Conservation (phyloP, 2,329 filamentous ascomycete genomes). For the Fusarium bactridioides region DNA sequence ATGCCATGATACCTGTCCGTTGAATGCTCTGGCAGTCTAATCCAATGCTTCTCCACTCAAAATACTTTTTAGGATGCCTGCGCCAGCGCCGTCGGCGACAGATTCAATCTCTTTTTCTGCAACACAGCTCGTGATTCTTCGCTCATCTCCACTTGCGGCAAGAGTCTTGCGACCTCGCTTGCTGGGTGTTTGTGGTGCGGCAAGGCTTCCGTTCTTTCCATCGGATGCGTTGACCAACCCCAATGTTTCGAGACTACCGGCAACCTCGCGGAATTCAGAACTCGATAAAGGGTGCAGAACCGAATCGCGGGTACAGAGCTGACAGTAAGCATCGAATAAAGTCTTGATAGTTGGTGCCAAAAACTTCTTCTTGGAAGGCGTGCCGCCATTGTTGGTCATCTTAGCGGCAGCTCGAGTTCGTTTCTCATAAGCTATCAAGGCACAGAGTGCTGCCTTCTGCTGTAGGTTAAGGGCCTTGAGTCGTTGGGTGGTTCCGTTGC, state of each 20-base stretch:
- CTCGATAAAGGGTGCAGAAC: conserved; percentile 87
- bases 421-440: conserved; percentile 86
- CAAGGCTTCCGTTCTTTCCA: conserved; percentile 74
- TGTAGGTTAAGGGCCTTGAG: conserved; percentile 91
- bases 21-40: conserved; percentile 40
- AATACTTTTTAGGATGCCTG: conserved; percentile 69
- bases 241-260: conserved; percentile 87
- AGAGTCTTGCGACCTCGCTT: conserved; percentile 69
- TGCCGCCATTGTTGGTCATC: conserved; percentile 50
- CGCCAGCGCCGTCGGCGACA: conserved; percentile 70
- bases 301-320: conserved; percentile 86
- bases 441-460: conserved; percentile 93
- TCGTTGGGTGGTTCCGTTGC: conserved; percentile 85
- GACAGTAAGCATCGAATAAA: conserved; percentile 83
- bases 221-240: conserved; percentile 77
- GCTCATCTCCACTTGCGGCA: conserved; percentile 71
- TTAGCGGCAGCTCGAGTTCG: conserved; percentile 64
- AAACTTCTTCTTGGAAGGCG: conserved; percentile 68
- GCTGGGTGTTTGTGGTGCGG: conserved; percentile 72
- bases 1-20: conserved; percentile 14
- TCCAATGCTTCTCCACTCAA: conserved; percentile 68
- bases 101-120: conserved; percentile 80
- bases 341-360: conserved; percentile 82
- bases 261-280: conserved; percentile 93
- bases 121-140: conserved; percentile 79